phyloP scores from a whole-genome alignment of 192 early-diverging fungal genomes.

The Rhizoclosmatium sp. region DNA sequence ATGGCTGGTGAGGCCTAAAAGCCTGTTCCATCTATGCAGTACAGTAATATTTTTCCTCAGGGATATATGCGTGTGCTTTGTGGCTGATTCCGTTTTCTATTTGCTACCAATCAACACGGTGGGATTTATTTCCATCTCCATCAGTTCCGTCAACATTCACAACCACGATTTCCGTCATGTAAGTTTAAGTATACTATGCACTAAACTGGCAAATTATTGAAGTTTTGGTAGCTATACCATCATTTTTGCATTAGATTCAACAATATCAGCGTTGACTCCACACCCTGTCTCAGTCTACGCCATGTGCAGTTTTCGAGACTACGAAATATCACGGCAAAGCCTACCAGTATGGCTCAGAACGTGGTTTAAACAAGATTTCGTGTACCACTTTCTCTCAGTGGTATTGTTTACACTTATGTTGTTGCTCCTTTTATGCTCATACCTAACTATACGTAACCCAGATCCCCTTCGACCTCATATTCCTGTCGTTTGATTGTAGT shows the following conservation, averaged over 20 bases:
- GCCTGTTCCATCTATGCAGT: neutral
- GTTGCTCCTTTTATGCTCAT: neutral
- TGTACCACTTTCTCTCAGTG: conserved; percentile 1
- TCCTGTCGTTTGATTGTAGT: neutral
- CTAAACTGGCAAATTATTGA: neutral
- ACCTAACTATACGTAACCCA: neutral
- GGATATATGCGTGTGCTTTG: neutral
- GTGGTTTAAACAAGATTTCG: conserved; percentile 11
- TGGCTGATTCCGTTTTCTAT: conserved; percentile 33
- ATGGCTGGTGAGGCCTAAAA: neutral
- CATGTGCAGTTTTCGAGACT: conserved; percentile 32
- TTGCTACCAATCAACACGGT: conserved; percentile 11
- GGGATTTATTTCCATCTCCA: neutral
- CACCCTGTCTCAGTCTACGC: neutral
- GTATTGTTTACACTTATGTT: conserved; percentile 3
- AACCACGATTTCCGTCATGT: neutral
- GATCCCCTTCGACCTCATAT: conserved; percentile 25
- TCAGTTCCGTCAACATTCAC: neutral
- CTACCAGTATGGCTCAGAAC: neutral
- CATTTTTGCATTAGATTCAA: conserved; percentile 3
- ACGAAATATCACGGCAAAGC: conserved; percentile 15
- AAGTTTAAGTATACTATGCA: too few species aligned
- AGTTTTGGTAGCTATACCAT: conserved; percentile 10
- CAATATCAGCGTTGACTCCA: conserved; percentile 15
- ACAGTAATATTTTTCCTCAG: conserved; percentile 11